Conservation (phyloP, 257 asterid species). For the Fraxinus pennsylvanica region DNA sequence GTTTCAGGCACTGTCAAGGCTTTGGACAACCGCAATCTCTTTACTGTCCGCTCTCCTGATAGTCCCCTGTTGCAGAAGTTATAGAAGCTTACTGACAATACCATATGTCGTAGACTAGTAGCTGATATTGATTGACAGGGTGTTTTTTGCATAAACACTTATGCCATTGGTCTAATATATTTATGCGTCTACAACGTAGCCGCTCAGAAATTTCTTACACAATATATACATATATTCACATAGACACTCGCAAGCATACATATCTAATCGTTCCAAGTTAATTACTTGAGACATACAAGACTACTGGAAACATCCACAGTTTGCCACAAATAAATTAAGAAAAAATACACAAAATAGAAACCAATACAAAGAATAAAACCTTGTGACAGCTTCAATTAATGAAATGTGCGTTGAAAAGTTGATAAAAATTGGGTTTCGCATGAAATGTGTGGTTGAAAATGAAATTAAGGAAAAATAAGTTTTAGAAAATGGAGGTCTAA, state of each 20-base stretch:
- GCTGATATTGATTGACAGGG: background rate
- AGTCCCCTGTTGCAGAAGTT: conserved; percentile 59
- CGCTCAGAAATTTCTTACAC: background rate
- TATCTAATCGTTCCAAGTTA: too few species aligned
- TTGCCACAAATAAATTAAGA: background rate
- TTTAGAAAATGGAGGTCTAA: too few species aligned
- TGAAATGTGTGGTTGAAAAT: too few species aligned
- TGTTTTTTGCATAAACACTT: background rate
- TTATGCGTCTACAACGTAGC: background rate
- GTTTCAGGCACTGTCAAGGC: conserved; percentile 90
- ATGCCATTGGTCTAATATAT: background rate
- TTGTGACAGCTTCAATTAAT: too few species aligned
- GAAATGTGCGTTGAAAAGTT: too few species aligned
- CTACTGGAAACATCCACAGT: background rate
- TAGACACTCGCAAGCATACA: too few species aligned
- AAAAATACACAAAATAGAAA: too few species aligned
- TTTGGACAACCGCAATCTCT: conserved; percentile 81
- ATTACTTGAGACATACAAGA: background rate
- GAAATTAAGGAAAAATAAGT: too few species aligned
- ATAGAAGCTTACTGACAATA: conserved; percentile 16
- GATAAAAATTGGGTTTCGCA: too few species aligned
- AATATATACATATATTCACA: background rate
- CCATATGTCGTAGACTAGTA: background rate
- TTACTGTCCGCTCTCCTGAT: conserved; percentile 91
- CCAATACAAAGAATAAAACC: too few species aligned